Evolutionary conservation across 768 basidiomycete genomes (phyloP).

Genomic region (Rhizopogon vinicolor): DNA sequence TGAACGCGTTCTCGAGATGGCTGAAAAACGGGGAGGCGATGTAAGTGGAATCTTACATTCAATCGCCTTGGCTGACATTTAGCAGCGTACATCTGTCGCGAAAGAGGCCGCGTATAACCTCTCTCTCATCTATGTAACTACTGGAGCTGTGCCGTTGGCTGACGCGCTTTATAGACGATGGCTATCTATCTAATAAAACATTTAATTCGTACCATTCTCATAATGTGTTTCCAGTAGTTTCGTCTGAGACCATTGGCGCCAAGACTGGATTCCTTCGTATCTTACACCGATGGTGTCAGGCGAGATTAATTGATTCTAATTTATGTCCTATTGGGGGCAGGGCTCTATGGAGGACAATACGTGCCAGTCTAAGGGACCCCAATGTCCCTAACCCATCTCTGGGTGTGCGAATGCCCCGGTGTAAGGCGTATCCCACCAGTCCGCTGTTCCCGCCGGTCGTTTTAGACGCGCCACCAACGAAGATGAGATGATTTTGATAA

Average conservation of each 20-base stretch:
- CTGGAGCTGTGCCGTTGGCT: conserved; percentile 70
- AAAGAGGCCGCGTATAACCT: conserved; percentile 87
- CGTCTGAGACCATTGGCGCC: background rate
- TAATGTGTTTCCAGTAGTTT: background rate
- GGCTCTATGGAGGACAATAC: no score
- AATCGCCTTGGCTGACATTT: background rate
- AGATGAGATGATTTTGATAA: no score
- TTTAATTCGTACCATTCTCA: background rate
- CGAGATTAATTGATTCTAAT: background rate
- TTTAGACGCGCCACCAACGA: no score
- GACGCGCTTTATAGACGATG: conserved; percentile 70
- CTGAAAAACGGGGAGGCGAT: conserved; percentile 34
- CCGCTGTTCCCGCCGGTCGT: no score
- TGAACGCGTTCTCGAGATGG: conserved; percentile 63
- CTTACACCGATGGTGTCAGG: background rate
- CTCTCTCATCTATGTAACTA: conserved; percentile 74
- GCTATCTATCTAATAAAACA: conserved; percentile 60
- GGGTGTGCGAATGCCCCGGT: no score
- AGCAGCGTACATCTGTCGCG: conserved; percentile 51
- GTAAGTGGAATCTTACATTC: conserved; percentile 23
- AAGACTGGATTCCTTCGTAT: background rate
- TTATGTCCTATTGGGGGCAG: no score
- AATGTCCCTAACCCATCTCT: no score
- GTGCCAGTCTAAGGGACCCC: no score
- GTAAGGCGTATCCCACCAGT: no score